These are phyloP conservation scores for Didymosphaeria variabile DNA, from an alignment of 2,329 filamentous ascomycete genomes.

Conservation along the genomic window DNA sequence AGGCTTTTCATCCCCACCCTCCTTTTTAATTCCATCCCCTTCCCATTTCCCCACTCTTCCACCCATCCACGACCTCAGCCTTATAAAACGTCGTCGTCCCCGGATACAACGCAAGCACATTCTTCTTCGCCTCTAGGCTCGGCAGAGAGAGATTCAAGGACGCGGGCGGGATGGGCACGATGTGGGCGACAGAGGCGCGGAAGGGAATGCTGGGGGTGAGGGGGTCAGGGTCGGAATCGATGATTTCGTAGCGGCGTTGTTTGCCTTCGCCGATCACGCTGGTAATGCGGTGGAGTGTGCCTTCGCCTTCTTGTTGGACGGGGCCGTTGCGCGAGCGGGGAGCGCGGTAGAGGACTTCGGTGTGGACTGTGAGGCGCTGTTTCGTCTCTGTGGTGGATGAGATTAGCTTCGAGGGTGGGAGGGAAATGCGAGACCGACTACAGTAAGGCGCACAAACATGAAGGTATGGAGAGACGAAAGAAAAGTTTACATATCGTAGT, in stretches of 20 bases:
- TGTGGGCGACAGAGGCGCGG: conserved; percentile 57
- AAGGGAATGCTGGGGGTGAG: conserved; percentile 51
- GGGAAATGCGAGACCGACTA: conserved; percentile 5
- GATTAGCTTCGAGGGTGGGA: neutral
- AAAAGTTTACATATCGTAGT: conserved; percentile 13
- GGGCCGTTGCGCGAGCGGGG: conserved; percentile 43
- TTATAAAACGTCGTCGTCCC: conserved; percentile 64
- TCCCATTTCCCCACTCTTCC: conserved; percentile 46
- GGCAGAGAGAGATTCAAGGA: conserved; percentile 51
- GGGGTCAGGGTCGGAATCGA: conserved; percentile 58
- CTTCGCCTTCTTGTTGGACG: conserved; percentile 56
- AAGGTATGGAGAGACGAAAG: neutral
- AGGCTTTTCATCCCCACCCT: conserved; percentile 50
- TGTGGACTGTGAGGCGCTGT: conserved; percentile 51
- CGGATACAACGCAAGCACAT: conserved; percentile 61
- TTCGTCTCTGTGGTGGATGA: conserved; percentile 28
- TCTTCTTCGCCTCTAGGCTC: conserved; percentile 52
- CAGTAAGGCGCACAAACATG: conserved; percentile 11
- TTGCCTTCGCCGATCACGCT: conserved; percentile 63
- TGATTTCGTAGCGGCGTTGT: conserved; percentile 62
- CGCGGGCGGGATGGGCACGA: conserved; percentile 56
- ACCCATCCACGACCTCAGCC: conserved; percentile 57
- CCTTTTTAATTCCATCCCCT: conserved; percentile 32
- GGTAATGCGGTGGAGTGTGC: conserved; percentile 61
- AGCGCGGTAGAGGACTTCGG: conserved; percentile 62